phyloP scores from a whole-genome alignment of 139 green algal species.

The Chara braunii region DNA sequence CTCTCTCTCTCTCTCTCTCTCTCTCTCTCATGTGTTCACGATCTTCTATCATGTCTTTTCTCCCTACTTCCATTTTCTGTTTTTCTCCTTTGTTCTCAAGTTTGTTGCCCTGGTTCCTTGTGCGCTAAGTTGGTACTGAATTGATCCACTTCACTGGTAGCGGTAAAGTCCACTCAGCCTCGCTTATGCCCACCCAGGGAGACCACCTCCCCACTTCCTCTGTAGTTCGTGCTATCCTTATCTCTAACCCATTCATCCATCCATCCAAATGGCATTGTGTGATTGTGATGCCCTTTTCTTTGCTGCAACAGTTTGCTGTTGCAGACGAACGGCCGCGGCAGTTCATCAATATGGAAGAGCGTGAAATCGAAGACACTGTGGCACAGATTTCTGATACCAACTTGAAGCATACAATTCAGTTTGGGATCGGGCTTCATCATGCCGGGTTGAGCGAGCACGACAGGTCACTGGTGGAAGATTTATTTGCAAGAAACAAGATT shows the following conservation, averaged over 20 bases:
- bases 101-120: too few species aligned
- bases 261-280: too few species aligned
- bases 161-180: too few species aligned
- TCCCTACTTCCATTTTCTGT: too few species aligned
- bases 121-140: too few species aligned
- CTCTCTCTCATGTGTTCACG: neutral
- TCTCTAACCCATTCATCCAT: too few species aligned
- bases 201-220: too few species aligned
- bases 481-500: slow-evolving; percentile 84
- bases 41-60: too few species aligned
- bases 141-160: too few species aligned
- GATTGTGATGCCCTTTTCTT: slow-evolving; percentile 6
- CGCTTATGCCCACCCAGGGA: too few species aligned
- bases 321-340: slow-evolving; percentile 72
- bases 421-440: slow-evolving; percentile 96
- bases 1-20: neutral
- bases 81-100: too few species aligned
- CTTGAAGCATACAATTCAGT: slow-evolving; percentile 75
- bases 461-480: slow-evolving; percentile 68
- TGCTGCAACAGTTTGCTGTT: slow-evolving; percentile 60
- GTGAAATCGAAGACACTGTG: slow-evolving; percentile 54
- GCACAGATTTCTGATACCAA: slow-evolving; percentile 41
- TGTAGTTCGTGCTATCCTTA: too few species aligned
- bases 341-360: slow-evolving; percentile 68
- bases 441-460: slow-evolving; percentile 79